These are phyloP conservation scores for Fusarium verrucosum DNA, from an alignment of 2,329 filamentous ascomycete species.

Conservation along the genomic window DNA sequence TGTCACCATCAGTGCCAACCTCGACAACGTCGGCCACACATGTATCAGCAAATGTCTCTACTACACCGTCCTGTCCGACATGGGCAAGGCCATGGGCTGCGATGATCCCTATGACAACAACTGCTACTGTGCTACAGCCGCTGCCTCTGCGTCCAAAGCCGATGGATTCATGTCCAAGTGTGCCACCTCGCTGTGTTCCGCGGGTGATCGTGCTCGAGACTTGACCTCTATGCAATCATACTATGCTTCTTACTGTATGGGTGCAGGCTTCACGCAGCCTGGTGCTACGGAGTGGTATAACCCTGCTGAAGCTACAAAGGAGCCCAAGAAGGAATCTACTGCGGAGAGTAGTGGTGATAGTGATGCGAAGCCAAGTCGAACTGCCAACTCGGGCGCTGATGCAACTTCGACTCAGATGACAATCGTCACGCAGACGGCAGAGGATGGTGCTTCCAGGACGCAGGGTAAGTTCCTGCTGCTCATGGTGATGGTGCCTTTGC, in stretches of 20 bases:
- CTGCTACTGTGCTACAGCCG: conserved; percentile 42
- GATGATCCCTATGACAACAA: conserved; percentile 40
- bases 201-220: conserved; percentile 37
- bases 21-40: conserved; percentile 21
- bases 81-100: conserved; percentile 39
- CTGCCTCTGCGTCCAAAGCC: conserved; percentile 32
- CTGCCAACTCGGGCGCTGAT: conserved; percentile 23
- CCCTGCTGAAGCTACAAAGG: conserved; percentile 35
- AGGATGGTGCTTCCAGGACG: conserved; percentile 37
- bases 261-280: conserved; percentile 39
- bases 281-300: conserved; percentile 42
- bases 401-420: conserved; percentile 40
- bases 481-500: conserved; percentile 39
- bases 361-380: conserved; percentile 35
- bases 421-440: conserved; percentile 41
- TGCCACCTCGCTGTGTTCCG: conserved; percentile 28
- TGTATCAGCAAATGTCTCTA: conserved; percentile 40
- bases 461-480: conserved; percentile 45
- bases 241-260: conserved; percentile 44
- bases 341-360: not conserved
- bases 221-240: conserved; percentile 41
- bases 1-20: conserved; percentile 31
- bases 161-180: conserved; percentile 37
- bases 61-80: conserved; percentile 22
- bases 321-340: conserved; percentile 25